Evolutionary conservation across 306 rosid genomes (phyloP), one percentile per base, ranked within the genome.

Genomic region (Senna tora): DNA sequence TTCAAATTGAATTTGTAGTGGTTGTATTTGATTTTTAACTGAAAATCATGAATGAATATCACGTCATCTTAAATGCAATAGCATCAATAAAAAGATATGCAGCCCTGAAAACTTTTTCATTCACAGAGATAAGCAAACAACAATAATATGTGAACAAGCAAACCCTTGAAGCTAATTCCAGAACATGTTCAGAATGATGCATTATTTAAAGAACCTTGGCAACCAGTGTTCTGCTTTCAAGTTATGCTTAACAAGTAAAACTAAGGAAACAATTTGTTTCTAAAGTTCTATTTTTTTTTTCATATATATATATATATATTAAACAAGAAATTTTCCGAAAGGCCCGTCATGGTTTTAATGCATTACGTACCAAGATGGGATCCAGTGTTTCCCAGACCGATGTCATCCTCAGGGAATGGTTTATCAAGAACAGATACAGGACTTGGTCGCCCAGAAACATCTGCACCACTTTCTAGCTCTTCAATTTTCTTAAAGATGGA

Each of bases 371-470:
- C 89, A 43, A 81, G 62, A 53, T 68, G 80, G 69, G 73, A 59
- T 69, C 67, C 55, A 67, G 81, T 61, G 65, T 70, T 74, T n/a
- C 72, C 62, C 4, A 89, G 84, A 77, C 84, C 84, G 65, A 65
- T 73, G 41, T 86, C 91, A 50, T 92, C 96, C 69, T 91, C 96
- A 53, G 77, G 22, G 79, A 89, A 88, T 25, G 77, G 73, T 4
- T 77, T 81, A 72, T 89, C 96, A 25, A 95, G 96, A 81, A 95
- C 90, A 50, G 99, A 95, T 49, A 88, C 83, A 7, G 99, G 97
- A 84, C 99, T 95, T n/a, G 96, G 99, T 58, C 90, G 77, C 50
- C 78, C 96, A 20, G 84, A 85, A 45, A 71, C 64, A 33, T 83
- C 89, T 1, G 72, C 12, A 67, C 56, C 57, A 51, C 75, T 80